Evolutionary conservation across 2,329 filamentous ascomycete genomes (phyloP).

Genomic region (Clathrospora elynae): DNA sequence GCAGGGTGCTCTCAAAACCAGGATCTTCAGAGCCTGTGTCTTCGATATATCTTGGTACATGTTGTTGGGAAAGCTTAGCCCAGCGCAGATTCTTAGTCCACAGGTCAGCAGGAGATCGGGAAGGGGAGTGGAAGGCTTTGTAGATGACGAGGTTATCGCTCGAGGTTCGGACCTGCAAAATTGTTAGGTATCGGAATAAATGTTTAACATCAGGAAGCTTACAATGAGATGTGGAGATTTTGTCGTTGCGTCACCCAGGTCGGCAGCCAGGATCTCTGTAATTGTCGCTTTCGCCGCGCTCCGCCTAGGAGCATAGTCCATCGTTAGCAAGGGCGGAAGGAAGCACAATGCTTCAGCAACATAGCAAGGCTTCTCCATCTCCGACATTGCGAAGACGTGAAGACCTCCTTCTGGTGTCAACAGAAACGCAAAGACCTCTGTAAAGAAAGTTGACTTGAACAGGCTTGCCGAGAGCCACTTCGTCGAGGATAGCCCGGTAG

Average conservation of each 20-base stretch:
- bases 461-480: constrained; percentile 86
- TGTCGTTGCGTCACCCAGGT: constrained; percentile 76
- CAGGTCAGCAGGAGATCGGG: constrained; percentile 46
- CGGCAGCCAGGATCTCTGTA: constrained; percentile 79
- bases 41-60: constrained; percentile 64
- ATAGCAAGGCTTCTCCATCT: constrained; percentile 73
- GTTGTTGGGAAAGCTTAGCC: constrained; percentile 72
- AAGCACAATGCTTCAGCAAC: constrained; percentile 77
- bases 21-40: constrained; percentile 57
- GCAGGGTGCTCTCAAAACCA: constrained; percentile 56
- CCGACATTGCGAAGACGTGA: constrained; percentile 76
- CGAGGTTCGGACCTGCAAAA: constrained; percentile 70
- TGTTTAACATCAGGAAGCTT: constrained; percentile 42
- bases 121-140: constrained; percentile 69
- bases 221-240: constrained; percentile 82
- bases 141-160: constrained; percentile 87
- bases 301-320: constrained; percentile 71
- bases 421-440: constrained; percentile 73
- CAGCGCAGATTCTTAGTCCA: constrained; percentile 70
- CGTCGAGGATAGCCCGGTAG: constrained; percentile 62
- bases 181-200: constrained; percentile 6
- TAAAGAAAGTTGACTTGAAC: constrained; percentile 67
- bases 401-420: constrained; percentile 76
- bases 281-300: constrained; percentile 74
- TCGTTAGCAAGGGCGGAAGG: constrained; percentile 74